A percentile compares a stretch with the other conserved stretches of the same genome.
Conservation (phyloP, 2,329 filamentous ascomycete species). For the Fusarium falciforme region DNA sequence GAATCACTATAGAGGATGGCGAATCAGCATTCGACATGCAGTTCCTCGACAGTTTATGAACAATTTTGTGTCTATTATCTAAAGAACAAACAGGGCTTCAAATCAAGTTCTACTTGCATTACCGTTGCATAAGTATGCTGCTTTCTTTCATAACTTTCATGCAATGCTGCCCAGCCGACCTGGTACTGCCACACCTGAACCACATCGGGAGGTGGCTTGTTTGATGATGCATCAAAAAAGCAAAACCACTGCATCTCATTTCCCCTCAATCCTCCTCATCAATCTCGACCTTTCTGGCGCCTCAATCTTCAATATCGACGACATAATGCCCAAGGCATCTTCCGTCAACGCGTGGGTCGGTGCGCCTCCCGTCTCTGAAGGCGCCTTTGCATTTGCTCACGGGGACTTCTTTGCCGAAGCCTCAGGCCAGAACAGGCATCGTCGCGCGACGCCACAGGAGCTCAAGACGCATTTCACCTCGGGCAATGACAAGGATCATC, state of each 20-base stretch:
- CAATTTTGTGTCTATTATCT: neutral
- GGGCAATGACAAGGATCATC: conserved; percentile 58
- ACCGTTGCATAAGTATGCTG: too few species aligned
- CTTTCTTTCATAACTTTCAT: neutral
- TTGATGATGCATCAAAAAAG: neutral
- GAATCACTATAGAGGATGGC: too few species aligned
- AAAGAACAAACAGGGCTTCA: neutral
- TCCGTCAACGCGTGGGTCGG: conserved; percentile 10
- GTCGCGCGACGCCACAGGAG: conserved; percentile 57
- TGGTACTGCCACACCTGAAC: neutral
- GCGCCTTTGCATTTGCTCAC: conserved; percentile 56
- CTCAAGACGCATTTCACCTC: conserved; percentile 58
- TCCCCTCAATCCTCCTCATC: neutral
- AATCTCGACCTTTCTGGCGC: neutral
- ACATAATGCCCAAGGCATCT: conserved; percentile 21
- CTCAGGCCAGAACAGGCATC: conserved; percentile 57
- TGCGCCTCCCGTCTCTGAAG: conserved; percentile 38
- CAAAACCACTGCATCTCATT: neutral
- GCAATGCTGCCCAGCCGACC: neutral
- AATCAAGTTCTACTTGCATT: neutral
- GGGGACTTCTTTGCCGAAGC: conserved; percentile 58
- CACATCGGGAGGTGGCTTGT: neutral
- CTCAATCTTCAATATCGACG: neutral
- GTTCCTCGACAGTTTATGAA: neutral
- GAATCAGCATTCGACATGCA: neutral